Evolutionary conservation across 768 basidiomycete genomes (phyloP).

Genomic region (Chalciporus chontae): DNA sequence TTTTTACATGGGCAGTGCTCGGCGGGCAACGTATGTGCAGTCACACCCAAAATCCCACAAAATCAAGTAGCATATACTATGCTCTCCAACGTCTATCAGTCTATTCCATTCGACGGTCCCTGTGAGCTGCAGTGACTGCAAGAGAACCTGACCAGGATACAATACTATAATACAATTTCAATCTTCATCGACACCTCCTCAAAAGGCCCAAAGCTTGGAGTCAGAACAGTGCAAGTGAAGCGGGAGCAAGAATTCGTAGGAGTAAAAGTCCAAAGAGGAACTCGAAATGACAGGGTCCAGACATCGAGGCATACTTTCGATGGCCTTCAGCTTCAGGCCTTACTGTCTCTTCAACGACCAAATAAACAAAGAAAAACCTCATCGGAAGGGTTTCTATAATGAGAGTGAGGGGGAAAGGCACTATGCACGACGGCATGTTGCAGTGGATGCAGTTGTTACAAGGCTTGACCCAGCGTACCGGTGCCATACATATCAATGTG

Average conservation of each 20-base stretch:
- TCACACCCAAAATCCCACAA: too few relatives aligned
- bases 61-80: too few relatives aligned
- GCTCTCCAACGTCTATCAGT: neutral
- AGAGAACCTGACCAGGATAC: neutral
- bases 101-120: neutral
- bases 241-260: neutral
- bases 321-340: too few relatives aligned
- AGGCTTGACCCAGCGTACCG: neutral
- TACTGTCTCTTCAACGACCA: neutral
- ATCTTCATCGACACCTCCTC: neutral
- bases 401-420: neutral
- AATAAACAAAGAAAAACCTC: neutral
- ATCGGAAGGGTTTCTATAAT: neutral
- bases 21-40: too few relatives aligned
- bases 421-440: neutral
- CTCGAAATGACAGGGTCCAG: neutral
- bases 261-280: slow-evolving; percentile 1
- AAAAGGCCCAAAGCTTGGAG: neutral
- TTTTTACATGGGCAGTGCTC: too few relatives aligned
- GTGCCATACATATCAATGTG: neutral
- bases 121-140: neutral
- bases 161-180: neutral
- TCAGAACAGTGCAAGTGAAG: neutral
- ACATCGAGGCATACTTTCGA: too few relatives aligned
- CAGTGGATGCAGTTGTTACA: too few relatives aligned